Evolutionary conservation across 2,329 filamentous ascomycete species (phyloP).

Genomic region (Periglandula ipomoeae): DNA sequence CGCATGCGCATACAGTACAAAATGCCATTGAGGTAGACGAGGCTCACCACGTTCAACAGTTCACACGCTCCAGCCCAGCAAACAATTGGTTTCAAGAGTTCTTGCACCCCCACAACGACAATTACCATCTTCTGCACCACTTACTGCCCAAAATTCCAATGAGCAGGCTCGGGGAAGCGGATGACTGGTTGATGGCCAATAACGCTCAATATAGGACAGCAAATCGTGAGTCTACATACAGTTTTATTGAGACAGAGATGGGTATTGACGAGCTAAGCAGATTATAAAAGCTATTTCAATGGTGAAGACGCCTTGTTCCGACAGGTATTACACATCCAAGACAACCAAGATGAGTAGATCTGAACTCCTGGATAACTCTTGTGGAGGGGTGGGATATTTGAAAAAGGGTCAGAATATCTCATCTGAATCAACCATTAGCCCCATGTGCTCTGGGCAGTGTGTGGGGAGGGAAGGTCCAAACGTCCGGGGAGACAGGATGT

Average conservation of each 20-base stretch:
- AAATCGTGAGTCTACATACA: background rate
- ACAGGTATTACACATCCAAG: background rate
- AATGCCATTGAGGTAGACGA: background rate
- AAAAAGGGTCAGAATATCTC: no score
- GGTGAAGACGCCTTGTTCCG: background rate
- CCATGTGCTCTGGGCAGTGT: no score
- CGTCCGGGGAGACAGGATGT: no score
- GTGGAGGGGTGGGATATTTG: no score
- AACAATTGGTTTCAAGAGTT: background rate
- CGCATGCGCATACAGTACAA: background rate
- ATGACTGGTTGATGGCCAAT: background rate
- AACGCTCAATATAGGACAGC: background rate
- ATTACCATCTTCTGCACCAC: constrained; percentile 1
- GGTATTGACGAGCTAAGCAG: background rate
- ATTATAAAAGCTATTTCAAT: background rate
- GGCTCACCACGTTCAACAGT: background rate
- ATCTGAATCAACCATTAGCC: no score
- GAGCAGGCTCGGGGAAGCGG: background rate
- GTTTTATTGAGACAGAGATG: background rate
- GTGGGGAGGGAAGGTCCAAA: no score
- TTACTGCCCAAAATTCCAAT: background rate
- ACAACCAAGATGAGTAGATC: no score
- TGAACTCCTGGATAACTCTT: no score
- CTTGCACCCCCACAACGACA: constrained; percentile 1
- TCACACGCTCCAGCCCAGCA: constrained; percentile 1